phyloP scores from a whole-genome alignment of 108 stramenopile genomes.

The Conticribra guillardii region DNA sequence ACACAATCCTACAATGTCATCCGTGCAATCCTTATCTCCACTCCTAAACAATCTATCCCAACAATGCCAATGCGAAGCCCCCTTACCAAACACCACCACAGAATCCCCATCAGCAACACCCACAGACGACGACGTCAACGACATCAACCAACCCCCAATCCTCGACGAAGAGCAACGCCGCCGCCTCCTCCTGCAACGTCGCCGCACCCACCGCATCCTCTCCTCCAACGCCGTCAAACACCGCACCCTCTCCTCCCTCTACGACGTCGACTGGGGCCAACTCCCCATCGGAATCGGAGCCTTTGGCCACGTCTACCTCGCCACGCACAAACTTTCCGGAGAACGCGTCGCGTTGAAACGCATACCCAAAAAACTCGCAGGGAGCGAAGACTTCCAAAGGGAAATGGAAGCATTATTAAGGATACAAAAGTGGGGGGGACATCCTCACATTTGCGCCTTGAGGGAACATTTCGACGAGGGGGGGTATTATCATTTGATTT shows the following conservation, averaged over 20 bases:
- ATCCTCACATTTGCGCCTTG: conserved; percentile 82
- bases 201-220: conserved; percentile 50
- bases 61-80: neutral
- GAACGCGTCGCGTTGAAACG: conserved; percentile 79
- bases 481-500: conserved; percentile 68
- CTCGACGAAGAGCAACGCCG: conserved; percentile 19
- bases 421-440: conserved; percentile 79
- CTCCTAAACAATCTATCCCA: neutral
- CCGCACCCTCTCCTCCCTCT: conserved; percentile 37
- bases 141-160: too few species aligned
- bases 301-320: conserved; percentile 77
- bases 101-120: neutral
- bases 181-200: conserved; percentile 40
- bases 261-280: conserved; percentile 44
- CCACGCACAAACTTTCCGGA: conserved; percentile 53
- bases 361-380: conserved; percentile 79
- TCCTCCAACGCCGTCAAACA: conserved; percentile 36
- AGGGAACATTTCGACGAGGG: conserved; percentile 76
- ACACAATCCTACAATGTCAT: neutral
- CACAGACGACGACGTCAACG: conserved; percentile 4
- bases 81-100: neutral
- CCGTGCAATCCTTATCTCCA: neutral
- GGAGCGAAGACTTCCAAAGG: conserved; percentile 65
- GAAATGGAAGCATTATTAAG: conserved; percentile 86
- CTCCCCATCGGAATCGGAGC: conserved; percentile 56